Percentiles rank a stretch among this genome's conserved stretches.
These are phyloP conservation scores for Quercus gilva DNA, from an alignment of 306 rosid species.

Conservation along the genomic window DNA sequence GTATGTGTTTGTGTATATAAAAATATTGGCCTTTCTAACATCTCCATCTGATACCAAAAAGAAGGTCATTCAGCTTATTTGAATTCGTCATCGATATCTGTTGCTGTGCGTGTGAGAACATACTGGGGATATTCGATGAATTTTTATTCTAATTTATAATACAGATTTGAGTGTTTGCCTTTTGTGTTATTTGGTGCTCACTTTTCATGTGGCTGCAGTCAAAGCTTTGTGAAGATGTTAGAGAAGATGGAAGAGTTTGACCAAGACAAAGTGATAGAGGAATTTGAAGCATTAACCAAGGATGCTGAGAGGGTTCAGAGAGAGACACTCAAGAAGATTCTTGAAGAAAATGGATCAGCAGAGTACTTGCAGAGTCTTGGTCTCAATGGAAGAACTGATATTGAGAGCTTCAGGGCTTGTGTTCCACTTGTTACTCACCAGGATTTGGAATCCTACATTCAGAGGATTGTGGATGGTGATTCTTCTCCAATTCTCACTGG, in stretches of 20 bases:
- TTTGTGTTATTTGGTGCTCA: background rate
- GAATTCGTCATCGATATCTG: background rate
- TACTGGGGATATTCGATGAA: background rate
- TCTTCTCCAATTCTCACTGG: constrained; percentile 68
- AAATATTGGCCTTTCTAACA: background rate
- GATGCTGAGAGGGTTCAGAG: constrained; percentile 75
- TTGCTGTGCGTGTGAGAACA: background rate
- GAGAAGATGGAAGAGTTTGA: constrained; percentile 62
- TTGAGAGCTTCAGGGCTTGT: constrained; percentile 70
- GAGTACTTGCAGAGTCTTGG: constrained; percentile 72
- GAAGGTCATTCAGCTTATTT: background rate
- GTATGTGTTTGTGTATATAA: background rate
- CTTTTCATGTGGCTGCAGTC: constrained; percentile 1
- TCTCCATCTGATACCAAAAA: background rate
- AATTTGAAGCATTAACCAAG: constrained; percentile 70
- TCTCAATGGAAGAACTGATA: constrained; percentile 74
- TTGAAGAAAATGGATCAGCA: constrained; percentile 69
- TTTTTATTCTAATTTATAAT: background rate
- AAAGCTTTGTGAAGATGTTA: constrained; percentile 50
- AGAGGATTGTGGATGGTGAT: constrained; percentile 69
- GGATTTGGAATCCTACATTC: constrained; percentile 67
- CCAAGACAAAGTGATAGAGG: constrained; percentile 61
- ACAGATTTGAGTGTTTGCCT: background rate
- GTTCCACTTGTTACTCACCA: constrained; percentile 73
- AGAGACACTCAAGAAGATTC: constrained; percentile 62